Base-by-base conservation (phyloP, 1,284 basidiomycete genomes). In the Pseudozyma pruni region DNA sequence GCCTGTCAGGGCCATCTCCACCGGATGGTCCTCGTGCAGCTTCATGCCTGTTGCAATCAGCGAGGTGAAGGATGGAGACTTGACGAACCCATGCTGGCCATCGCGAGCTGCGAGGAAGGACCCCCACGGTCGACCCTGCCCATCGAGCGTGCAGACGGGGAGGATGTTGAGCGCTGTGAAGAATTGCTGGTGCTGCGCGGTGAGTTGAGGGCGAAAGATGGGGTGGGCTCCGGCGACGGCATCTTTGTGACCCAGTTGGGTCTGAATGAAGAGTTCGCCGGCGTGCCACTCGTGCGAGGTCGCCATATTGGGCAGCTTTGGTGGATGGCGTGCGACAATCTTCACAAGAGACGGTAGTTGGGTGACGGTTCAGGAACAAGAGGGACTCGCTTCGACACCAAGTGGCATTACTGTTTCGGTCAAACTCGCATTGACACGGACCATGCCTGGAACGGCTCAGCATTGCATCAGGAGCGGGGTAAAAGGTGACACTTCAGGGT, bases 251-350 rank as follows among this genome's bases (percentile, higher is more conserved):
- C 64, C 64, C 2, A 68, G 46, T 32, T 44, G 40, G 16, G 56
- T 23, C 35, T 68, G 64, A 37, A 68, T 22, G 46, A 33, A 56
- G 19, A 68, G 54, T 32, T 68, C 64, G 49, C 64, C 58, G 19
- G 40, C 38, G 17, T 69, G 66, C 66, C 66, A 69, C 17, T 57
- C 42, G 50, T 69, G 66, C 5, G 58, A 41, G 17, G 41, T 41
- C 10, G 50, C 47, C 62, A 66, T 66, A 29, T 3, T 54, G 47
- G 8, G 16, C n/a, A 8, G 11, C 6, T 6, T 29, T 11, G 27
- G n/a, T n/a, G n/a, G n/a, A n/a, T n/a, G n/a, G n/a, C n/a, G n/a
- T n/a, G n/a, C n/a, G n/a, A n/a, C n/a, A n/a, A n/a, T n/a, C n/a
- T n/a, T n/a, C n/a, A n/a, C n/a, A n/a, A n/a, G n/a, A n/a, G n/a